Evolutionary conservation across 2,329 filamentous ascomycete genomes (phyloP).

Genomic region (Fusarium duplospermum): DNA sequence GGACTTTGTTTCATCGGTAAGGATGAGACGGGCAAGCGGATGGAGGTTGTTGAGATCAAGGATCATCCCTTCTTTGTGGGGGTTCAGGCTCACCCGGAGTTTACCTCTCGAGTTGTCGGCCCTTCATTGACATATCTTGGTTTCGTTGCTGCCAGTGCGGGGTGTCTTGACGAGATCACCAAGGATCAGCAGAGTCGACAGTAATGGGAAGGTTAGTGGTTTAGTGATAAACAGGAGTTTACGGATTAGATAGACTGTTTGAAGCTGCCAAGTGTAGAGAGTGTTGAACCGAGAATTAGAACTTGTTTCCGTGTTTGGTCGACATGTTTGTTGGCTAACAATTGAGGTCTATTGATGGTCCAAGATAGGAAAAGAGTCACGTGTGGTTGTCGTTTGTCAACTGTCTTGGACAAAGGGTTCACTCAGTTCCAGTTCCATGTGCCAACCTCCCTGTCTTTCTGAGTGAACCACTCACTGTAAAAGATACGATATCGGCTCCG

Average conservation of each 20-base stretch:
- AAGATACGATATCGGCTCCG: constrained; percentile 11
- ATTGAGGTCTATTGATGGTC: not conserved
- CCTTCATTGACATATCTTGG: constrained; percentile 63
- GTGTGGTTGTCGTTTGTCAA: not conserved
- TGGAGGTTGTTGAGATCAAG: constrained; percentile 8
- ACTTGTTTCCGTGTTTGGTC: not conserved
- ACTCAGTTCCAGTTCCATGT: not conserved
- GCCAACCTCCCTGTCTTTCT: not conserved
- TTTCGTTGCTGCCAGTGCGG: constrained; percentile 64
- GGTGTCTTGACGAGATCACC: constrained; percentile 65
- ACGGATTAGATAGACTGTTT: not conserved
- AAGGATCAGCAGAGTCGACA: not conserved
- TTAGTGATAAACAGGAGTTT: not conserved
- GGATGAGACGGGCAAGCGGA: not conserved
- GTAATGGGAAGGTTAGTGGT: not conserved
- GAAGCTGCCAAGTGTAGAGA: not conserved
- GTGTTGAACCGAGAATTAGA: not conserved
- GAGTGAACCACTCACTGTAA: not conserved
- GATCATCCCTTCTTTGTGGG: constrained; percentile 11
- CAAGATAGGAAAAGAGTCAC: constrained; percentile 1
- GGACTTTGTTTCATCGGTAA: constrained; percentile 71
- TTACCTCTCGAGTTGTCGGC: not conserved
- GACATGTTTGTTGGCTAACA: not conserved
- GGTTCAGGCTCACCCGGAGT: not conserved
- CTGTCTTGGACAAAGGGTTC: not conserved